Percentiles rank a stretch among this genome's conserved stretches.
Evolutionary conservation across 176 grass and related monocot genomes (phyloP).

Genomic region (Cenchrus americanus): DNA sequence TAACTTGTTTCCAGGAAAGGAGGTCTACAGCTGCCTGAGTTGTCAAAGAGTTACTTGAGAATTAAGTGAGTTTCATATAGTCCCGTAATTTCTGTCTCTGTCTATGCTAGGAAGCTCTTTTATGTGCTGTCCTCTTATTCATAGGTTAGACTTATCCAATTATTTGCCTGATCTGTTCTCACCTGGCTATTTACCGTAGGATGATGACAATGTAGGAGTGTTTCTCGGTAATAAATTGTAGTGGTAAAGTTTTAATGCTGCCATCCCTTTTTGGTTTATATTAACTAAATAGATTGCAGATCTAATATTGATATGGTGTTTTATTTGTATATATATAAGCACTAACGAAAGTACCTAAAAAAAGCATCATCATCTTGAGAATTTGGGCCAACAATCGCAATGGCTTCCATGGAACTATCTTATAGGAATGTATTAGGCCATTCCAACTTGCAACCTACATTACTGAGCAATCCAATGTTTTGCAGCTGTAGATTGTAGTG

Average conservation of each 20-base stretch:
- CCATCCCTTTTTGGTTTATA: background rate
- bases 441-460: background rate
- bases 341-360: background rate
- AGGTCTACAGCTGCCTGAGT: slow-evolving; percentile 65
- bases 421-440: background rate
- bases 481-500: background rate
- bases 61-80: slow-evolving; percentile 70
- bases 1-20: slow-evolving; percentile 72
- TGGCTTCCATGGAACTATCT: slow-evolving; percentile 7
- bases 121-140: slow-evolving; percentile 6
- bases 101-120: slow-evolving; percentile 12
- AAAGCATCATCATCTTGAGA: no score
- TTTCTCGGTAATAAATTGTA: background rate
- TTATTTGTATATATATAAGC: slow-evolving; percentile 6
- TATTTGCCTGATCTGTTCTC: background rate
- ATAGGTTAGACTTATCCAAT: background rate
- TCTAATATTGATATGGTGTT: background rate
- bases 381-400: background rate
- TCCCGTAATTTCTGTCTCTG: background rate
- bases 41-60: slow-evolving; percentile 68
- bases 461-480: background rate
- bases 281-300: background rate
- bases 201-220: background rate
- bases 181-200: background rate
- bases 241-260: background rate